Percentiles rank a stretch among this genome's conserved stretches.
phyloP scores from a whole-genome alignment of 1,284 basidiomycete genomes.

The Somion occarium region DNA sequence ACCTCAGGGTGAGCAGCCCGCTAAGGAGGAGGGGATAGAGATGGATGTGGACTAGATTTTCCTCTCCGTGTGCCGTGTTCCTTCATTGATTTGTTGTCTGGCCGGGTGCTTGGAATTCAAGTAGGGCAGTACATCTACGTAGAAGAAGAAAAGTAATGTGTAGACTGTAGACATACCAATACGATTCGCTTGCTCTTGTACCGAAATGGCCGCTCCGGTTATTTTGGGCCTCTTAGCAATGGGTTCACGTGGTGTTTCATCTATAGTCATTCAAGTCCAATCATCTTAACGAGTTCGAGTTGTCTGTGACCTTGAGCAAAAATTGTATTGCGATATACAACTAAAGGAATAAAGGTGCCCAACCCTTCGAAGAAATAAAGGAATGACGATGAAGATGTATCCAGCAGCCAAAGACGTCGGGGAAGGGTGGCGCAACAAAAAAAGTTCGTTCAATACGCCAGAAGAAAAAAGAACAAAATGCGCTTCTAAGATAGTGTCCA shows the following conservation, averaged over 20 bases:
- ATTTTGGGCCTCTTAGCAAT: no score
- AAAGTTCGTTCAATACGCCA: not conserved
- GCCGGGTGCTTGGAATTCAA: not conserved
- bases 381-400: no score
- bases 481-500: not conserved
- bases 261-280: no score
- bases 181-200: not conserved
- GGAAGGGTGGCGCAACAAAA: not conserved
- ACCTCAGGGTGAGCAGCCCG: slow-evolving; percentile 29
- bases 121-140: slow-evolving; percentile 3
- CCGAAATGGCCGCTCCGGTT: no score
- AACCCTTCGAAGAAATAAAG: no score
- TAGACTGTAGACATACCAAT: slow-evolving; percentile 3
- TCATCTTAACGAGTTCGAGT: no score
- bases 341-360: no score
- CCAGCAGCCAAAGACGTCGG: not conserved
- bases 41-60: slow-evolving; percentile 74
- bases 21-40: slow-evolving; percentile 45
- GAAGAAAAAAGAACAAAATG: not conserved
- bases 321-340: no score
- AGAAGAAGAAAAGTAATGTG: slow-evolving; percentile 7
- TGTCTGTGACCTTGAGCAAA: no score
- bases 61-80: not conserved
- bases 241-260: no score
- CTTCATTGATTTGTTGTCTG: slow-evolving; percentile 6